phyloP scores from a whole-genome alignment of 176 grass and related monocot genomes.

The Cocos nucifera region DNA sequence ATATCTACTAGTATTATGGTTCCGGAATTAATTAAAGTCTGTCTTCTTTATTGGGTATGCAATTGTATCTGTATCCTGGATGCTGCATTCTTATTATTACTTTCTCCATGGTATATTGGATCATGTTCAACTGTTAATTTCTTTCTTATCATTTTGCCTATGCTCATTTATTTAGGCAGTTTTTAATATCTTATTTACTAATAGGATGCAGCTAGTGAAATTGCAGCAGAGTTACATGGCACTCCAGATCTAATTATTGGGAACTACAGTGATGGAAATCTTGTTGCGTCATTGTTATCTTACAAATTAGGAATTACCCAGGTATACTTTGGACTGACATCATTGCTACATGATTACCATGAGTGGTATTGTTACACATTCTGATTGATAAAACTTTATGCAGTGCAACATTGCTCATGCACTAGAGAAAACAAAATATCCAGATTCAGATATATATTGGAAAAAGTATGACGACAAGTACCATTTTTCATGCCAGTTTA shows the following conservation, averaged over 20 bases:
- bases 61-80: too few species aligned
- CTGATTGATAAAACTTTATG: slow-evolving; percentile 10
- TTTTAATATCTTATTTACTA: slow-evolving; percentile 5
- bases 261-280: slow-evolving; percentile 98
- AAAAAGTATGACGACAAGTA: slow-evolving; percentile 83
- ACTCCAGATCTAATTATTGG: slow-evolving; percentile 91
- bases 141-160: too few species aligned
- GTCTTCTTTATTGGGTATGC: too few species aligned
- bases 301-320: slow-evolving; percentile 88
- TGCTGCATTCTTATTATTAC: too few species aligned
- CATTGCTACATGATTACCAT: neutral
- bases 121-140: too few species aligned
- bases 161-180: too few species aligned
- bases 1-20: too few species aligned
- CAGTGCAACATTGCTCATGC: slow-evolving; percentile 99
- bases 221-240: slow-evolving; percentile 74
- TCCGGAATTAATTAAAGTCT: too few species aligned
- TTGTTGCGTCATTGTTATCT: slow-evolving; percentile 84
- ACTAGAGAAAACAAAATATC: slow-evolving; percentile 96
- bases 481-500: slow-evolving; percentile 97
- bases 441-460: slow-evolving; percentile 92
- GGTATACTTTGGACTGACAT: slow-evolving; percentile 20
- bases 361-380: slow-evolving; percentile 13
- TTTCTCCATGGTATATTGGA: too few species aligned
- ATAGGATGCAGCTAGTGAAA: slow-evolving; percentile 86